A percentile compares a stretch with the other conserved stretches of the same genome.
Conservation (phyloP, 2,329 filamentous ascomycete species). For the Decorospora gaudefroyi region DNA sequence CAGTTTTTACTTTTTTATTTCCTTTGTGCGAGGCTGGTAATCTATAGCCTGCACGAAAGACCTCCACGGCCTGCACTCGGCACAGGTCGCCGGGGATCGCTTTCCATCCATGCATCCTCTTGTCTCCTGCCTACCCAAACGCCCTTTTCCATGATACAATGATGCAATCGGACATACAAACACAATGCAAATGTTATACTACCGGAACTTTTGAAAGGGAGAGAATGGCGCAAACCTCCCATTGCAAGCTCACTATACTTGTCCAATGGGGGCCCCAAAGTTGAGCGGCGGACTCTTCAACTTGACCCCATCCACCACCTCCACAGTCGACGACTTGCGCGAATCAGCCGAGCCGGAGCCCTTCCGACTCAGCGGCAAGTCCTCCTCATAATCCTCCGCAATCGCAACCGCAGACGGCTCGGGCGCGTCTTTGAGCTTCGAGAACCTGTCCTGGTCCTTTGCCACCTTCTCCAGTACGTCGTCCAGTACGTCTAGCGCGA, state of each 20-base stretch:
- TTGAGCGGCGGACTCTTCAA: constrained; percentile 45
- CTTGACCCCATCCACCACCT: constrained; percentile 40
- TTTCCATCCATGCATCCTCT: constrained; percentile 2
- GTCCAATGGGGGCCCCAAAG: constrained; percentile 43
- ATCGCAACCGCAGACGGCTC: constrained; percentile 7
- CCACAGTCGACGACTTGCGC: constrained; percentile 24
- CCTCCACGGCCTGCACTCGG: constrained; percentile 1
- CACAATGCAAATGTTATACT: neutral
- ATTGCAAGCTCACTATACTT: constrained; percentile 15
- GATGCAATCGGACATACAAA: neutral
- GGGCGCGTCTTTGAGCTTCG: constrained; percentile 23
- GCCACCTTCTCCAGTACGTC: constrained; percentile 34
- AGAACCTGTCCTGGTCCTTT: constrained; percentile 24
- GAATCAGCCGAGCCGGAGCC: constrained; percentile 28
- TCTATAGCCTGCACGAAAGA: constrained; percentile 25
- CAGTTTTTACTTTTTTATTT: constrained; percentile 6
- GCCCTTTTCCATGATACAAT: constrained; percentile 1
- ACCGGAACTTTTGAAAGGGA: neutral
- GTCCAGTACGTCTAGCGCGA: constrained; percentile 36
- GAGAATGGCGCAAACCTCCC: too few relatives aligned
- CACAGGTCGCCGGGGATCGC: constrained; percentile 17
- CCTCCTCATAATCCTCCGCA: constrained; percentile 2
- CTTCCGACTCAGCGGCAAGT: constrained; percentile 26
- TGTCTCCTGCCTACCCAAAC: constrained; percentile 1
- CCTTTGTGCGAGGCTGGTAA: constrained; percentile 21